Percentiles rank a stretch among this genome's conserved stretches.
Conservation (phyloP, 2,329 filamentous ascomycete species). For the Monosporascus sp. region DNA sequence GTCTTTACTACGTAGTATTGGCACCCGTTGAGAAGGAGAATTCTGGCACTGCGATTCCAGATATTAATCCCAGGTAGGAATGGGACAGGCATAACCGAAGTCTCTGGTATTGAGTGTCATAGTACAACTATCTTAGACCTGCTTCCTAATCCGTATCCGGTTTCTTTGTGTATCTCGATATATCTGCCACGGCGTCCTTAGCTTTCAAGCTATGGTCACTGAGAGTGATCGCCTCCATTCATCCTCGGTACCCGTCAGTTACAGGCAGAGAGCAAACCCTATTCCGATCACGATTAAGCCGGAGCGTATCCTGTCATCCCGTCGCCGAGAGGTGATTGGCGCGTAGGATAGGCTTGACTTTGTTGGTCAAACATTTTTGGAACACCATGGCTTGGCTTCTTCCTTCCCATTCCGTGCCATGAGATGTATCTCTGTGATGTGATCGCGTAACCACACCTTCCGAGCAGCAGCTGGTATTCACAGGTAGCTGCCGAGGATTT, state of each 20-base stretch:
- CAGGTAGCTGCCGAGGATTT: too few relatives aligned
- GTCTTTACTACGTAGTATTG: too few relatives aligned
- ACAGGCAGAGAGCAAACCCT: conserved; percentile 67
- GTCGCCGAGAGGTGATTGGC: conserved; percentile 69
- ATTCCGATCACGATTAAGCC: conserved; percentile 91
- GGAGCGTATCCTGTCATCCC: conserved; percentile 88
- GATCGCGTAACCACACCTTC: too few relatives aligned
- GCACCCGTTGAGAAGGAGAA: too few relatives aligned
- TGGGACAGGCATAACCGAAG: too few relatives aligned
- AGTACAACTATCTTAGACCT: not conserved
- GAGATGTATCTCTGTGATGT: too few relatives aligned
- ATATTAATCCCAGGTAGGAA: too few relatives aligned
- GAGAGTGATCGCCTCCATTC: conserved; percentile 56
- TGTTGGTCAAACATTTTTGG: conserved; percentile 69
- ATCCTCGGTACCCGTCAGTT: conserved; percentile 72
- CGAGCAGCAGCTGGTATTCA: too few relatives aligned
- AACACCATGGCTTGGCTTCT: conserved; percentile 2
- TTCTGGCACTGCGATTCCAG: too few relatives aligned
- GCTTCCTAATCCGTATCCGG: not conserved
- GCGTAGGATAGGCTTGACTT: conserved; percentile 96
- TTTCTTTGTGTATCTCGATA: conserved; percentile 2
- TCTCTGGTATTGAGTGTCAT: too few relatives aligned
- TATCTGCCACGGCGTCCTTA: conserved; percentile 49
- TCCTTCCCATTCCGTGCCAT: not conserved
- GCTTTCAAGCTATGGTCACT: conserved; percentile 52